Percentiles rank a stretch among this genome's conserved stretches.
Evolutionary conservation across 495 filamentous ascomycete species (phyloP).

Genomic region (Aspergillus affinis): DNA sequence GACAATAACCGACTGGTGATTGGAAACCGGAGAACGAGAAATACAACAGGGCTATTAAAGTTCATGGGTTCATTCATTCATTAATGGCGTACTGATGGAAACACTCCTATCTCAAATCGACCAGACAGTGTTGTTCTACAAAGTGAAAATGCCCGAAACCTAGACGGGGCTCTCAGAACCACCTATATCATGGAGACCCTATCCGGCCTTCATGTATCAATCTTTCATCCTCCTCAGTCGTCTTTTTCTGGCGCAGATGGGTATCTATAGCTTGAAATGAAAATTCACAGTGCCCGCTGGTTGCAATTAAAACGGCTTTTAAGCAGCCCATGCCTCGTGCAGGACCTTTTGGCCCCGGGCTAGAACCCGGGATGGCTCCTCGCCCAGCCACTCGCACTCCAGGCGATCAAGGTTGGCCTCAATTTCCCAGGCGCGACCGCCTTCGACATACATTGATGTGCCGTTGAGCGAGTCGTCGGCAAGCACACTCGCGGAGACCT

Average conservation of each 20-base stretch:
- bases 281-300: neutral
- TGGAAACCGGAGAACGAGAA: too few relatives aligned
- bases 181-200: neutral
- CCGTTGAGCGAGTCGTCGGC: slow-evolving; percentile 40
- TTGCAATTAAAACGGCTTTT: neutral
- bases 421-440: slow-evolving; percentile 49
- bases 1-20: neutral
- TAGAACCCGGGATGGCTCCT: slow-evolving; percentile 36
- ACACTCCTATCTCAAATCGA: too few relatives aligned
- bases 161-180: neutral
- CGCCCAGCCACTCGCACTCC: slow-evolving; percentile 45
- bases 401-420: slow-evolving; percentile 45
- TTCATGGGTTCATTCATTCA: too few relatives aligned
- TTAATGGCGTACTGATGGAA: too few relatives aligned
- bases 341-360: slow-evolving; percentile 35
- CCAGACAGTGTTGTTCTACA: too few relatives aligned
- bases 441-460: slow-evolving; percentile 47
- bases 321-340: slow-evolving; percentile 18
- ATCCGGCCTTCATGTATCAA: neutral
- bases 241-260: neutral
- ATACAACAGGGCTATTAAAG: too few relatives aligned
- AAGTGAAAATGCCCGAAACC: neutral
- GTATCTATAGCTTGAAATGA: neutral
- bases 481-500: slow-evolving; percentile 40
- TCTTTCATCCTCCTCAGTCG: neutral